Percentiles rank a stretch among this genome's conserved stretches.
phyloP scores from a whole-genome alignment of 129 eudicot species.

The Pseudognaphalium luteoalbum region DNA sequence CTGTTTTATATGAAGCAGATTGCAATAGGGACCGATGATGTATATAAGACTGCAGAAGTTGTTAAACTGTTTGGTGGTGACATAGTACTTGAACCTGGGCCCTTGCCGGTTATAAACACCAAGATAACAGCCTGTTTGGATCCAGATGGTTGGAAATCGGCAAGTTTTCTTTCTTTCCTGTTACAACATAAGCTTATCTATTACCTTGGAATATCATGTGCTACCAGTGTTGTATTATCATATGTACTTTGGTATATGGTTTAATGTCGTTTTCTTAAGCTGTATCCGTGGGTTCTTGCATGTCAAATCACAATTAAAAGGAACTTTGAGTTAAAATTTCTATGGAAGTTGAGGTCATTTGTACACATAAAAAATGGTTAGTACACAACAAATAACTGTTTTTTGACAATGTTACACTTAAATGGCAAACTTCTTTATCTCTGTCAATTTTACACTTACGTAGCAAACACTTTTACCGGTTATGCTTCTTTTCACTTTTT shows the following conservation, averaged over 20 bases:
- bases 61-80: constrained; percentile 70
- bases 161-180: constrained; percentile 28
- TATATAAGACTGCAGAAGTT: constrained; percentile 84
- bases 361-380: no score
- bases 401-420: no score
- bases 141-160: constrained; percentile 98
- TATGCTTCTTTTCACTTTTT: neutral
- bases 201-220: constrained; percentile 15
- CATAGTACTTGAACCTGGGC: constrained; percentile 75
- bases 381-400: no score
- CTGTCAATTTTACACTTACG: neutral
- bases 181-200: neutral
- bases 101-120: constrained; percentile 76
- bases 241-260: no score
- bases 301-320: neutral
- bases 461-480: neutral
- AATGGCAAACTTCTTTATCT: neutral
- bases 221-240: neutral
- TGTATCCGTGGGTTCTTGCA: neutral
- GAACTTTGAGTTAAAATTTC: neutral
- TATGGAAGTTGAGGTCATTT: neutral
- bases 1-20: constrained; percentile 46
- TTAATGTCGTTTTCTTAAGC: neutral
- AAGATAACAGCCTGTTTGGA: constrained; percentile 91
- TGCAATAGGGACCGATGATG: constrained; percentile 91